Evolutionary conservation across 257 asterid genomes (phyloP), one percentile per base, ranked within the genome.

Genomic region (Lithospermum erythrorhizon): DNA sequence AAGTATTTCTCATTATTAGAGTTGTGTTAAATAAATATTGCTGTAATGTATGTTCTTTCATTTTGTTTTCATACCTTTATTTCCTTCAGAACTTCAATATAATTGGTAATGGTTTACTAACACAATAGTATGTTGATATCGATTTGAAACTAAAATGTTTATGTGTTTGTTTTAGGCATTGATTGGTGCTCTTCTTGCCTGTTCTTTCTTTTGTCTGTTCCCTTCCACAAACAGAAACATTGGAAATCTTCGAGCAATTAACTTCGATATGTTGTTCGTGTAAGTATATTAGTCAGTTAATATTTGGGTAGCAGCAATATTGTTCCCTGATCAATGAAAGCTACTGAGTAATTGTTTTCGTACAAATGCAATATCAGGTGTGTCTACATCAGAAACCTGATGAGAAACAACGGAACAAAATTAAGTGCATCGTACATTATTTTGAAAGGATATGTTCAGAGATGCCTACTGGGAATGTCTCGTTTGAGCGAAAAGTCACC

Each of bases 401-500:
- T 32, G 72, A 65, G 76, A 65, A 70, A 54, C 86, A 71, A 69
- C 89, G 85, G 71, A 79, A 79, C 72, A 87, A 90, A 75, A 72
- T 90, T 66, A 90, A 78, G 75, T 90, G 98, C 74, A 80, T 90
- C 56, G 48, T 85, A 65, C 96, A 90, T 69, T 90, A 90, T 69
- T 87, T 90, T 78, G 83, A 76, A 78, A 87, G 73, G 79, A 77
- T 87, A 65, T 76, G 76, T 72, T 70, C 76, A 53, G 59, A 64
- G 45, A 78, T 82, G 81, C 89, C 91, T 19, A 16, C 9, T 37
- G 96, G 95, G 55, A 74, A 77, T 68, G 89, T 90, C 62, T 87
- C 98, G 27, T 90, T 81, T 73, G 94, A 90, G 83, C 74, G 98
- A 23, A 90, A 85, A 71, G 89, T 90, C 74, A 89, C 85, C 61